Conservation (phyloP, 1,284 basidiomycete genomes). For the Rhodotorula glutinis region DNA sequence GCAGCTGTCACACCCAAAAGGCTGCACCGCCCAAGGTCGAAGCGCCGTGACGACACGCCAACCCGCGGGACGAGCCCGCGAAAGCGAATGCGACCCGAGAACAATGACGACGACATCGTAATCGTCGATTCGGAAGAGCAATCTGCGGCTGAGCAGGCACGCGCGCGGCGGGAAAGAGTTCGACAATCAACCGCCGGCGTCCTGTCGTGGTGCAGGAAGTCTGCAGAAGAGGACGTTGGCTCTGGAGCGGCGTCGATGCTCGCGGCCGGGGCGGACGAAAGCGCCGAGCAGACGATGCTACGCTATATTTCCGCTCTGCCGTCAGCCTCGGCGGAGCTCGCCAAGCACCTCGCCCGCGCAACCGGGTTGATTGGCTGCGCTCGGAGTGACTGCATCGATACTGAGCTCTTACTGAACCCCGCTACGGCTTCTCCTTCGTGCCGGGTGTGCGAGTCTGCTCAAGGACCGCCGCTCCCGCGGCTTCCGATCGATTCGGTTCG, state of each 20-base stretch:
- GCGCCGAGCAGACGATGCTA: slow-evolving; percentile 9
- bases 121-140: too few species aligned
- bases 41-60: background rate
- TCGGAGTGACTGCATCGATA: slow-evolving; percentile 16
- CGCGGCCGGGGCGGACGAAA: background rate
- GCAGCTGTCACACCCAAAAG: too few species aligned
- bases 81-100: too few species aligned
- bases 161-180: too few species aligned
- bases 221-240: background rate
- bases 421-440: slow-evolving; percentile 10
- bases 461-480: background rate
- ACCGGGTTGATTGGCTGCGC: slow-evolving; percentile 33
- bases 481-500: background rate
- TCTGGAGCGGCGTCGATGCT: background rate
- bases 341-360: slow-evolving; percentile 6
- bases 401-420: background rate
- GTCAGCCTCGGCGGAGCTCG: background rate
- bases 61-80: too few species aligned
- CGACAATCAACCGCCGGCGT: too few species aligned
- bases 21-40: background rate
- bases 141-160: too few species aligned
- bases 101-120: too few species aligned
- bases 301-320: background rate
- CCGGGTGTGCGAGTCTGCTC: slow-evolving; percentile 19
- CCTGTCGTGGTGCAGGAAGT: too few species aligned